These are phyloP conservation scores for Alternaria novae-zelandiae DNA, from an alignment of 2,329 filamentous ascomycete genomes.

Conservation along the genomic window DNA sequence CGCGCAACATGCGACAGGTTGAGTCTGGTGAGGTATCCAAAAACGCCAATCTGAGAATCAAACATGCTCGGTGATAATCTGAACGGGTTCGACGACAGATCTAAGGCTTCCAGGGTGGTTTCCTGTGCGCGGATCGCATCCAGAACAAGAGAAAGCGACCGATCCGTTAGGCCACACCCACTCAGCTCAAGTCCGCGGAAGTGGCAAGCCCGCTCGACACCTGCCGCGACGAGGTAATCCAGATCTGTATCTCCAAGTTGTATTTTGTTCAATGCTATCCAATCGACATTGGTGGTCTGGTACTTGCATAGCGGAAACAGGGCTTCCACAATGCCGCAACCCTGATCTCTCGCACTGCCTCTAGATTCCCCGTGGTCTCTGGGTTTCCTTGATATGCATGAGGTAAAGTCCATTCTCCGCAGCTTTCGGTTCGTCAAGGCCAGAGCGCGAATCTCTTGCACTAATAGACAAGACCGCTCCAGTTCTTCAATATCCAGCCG, in stretches of 20 bases:
- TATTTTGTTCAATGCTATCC: constrained; percentile 72
- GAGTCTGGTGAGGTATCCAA: constrained; percentile 69
- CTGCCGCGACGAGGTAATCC: constrained; percentile 71
- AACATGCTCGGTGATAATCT: constrained; percentile 69
- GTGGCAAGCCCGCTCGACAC: constrained; percentile 68
- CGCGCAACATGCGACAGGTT: constrained; percentile 70
- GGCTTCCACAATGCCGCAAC: constrained; percentile 73
- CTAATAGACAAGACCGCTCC: constrained; percentile 63
- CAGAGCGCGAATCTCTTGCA: constrained; percentile 72
- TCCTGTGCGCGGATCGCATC: constrained; percentile 70
- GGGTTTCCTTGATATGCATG: constrained; percentile 64
- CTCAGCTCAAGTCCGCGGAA: constrained; percentile 72
- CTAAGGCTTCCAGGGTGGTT: constrained; percentile 69
- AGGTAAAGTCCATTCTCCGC: constrained; percentile 69
- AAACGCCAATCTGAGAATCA: constrained; percentile 70
- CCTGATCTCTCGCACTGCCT: constrained; percentile 63
- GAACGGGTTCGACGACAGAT: constrained; percentile 71
- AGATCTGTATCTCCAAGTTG: constrained; percentile 74
- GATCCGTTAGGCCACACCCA: constrained; percentile 65
- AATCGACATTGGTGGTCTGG: constrained; percentile 72
- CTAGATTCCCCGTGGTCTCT: constrained; percentile 49
- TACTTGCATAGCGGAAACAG: constrained; percentile 71
- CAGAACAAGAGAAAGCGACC: constrained; percentile 66
- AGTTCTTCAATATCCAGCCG: constrained; percentile 61
- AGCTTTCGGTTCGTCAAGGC: constrained; percentile 70